phyloP scores from a whole-genome alignment of 352 stramenopile species.

The Phytophthora sp. region DNA sequence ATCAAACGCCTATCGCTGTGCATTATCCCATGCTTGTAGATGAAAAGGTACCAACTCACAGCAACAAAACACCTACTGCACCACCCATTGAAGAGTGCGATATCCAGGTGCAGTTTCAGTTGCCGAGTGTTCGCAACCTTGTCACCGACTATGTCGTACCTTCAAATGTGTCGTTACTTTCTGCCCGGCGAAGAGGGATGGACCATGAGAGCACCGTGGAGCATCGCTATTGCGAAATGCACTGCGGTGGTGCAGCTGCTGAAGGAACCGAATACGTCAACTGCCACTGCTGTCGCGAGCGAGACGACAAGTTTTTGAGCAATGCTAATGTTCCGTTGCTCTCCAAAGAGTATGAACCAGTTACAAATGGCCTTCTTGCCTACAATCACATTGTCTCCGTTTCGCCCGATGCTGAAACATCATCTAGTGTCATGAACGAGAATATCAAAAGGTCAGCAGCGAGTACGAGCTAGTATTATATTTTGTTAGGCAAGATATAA shows the following conservation, averaged over 20 bases:
- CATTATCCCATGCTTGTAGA: conserved; percentile 1
- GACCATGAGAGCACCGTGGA: conserved; percentile 7
- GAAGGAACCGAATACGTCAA: conserved; percentile 19
- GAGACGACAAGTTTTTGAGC: conserved; percentile 6
- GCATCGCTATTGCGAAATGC: conserved; percentile 10
- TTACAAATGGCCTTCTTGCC: background rate
- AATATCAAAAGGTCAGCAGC: background rate
- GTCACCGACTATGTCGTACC: conserved; percentile 27
- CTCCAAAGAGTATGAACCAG: conserved; percentile 3
- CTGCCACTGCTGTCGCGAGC: conserved; percentile 16
- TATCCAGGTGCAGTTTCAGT: conserved; percentile 26
- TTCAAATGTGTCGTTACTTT: conserved; percentile 16
- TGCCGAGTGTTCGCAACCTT: conserved; percentile 14
- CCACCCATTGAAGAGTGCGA: conserved; percentile 9
- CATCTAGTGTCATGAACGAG: background rate
- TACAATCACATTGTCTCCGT: background rate
- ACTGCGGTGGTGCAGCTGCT: background rate
- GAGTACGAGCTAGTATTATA: background rate
- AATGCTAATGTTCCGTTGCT: conserved; percentile 26
- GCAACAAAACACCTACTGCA: background rate
- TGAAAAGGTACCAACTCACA: background rate
- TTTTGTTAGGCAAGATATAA: background rate
- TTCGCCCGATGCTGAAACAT: background rate
- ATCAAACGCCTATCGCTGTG: conserved; percentile 29
- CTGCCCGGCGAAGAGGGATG: background rate